These are phyloP conservation scores for Trichoderma polysporum DNA, from an alignment of 2,329 filamentous ascomycete genomes.

Conservation along the genomic window DNA sequence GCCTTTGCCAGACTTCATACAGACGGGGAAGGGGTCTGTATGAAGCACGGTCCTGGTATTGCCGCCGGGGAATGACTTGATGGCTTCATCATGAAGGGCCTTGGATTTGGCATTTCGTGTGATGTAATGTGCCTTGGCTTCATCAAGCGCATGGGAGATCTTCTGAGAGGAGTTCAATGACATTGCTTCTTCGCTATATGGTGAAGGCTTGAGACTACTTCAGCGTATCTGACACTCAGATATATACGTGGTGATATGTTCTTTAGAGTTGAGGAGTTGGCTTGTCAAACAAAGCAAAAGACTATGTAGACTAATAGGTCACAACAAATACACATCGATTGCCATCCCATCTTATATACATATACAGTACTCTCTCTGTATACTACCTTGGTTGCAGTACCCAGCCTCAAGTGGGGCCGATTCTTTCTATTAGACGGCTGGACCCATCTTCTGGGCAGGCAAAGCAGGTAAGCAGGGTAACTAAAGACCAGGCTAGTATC, in stretches of 20 bases:
- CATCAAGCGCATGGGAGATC: conserved; percentile 31
- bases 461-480: neutral
- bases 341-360: neutral
- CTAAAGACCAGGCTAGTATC: no score
- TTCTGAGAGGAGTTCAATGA: neutral
- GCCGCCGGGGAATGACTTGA: conserved; percentile 43
- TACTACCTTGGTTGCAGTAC: neutral
- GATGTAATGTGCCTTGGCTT: conserved; percentile 37
- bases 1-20: conserved; percentile 39
- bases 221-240: neutral
- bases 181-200: neutral
- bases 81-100: conserved; percentile 39
- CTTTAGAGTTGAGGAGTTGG: neutral
- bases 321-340: neutral
- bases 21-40: conserved; percentile 45
- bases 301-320: neutral
- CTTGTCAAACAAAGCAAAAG: neutral
- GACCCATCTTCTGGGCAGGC: neutral
- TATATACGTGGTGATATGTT: neutral
- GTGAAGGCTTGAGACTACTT: neutral
- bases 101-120: conserved; percentile 41
- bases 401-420: neutral
- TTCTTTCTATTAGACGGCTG: neutral
- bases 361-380: neutral
- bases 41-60: conserved; percentile 48